Evolutionary conservation across 1,139 yeast species (phyloP).

Genomic region (Diutina scorzettiae): DNA sequence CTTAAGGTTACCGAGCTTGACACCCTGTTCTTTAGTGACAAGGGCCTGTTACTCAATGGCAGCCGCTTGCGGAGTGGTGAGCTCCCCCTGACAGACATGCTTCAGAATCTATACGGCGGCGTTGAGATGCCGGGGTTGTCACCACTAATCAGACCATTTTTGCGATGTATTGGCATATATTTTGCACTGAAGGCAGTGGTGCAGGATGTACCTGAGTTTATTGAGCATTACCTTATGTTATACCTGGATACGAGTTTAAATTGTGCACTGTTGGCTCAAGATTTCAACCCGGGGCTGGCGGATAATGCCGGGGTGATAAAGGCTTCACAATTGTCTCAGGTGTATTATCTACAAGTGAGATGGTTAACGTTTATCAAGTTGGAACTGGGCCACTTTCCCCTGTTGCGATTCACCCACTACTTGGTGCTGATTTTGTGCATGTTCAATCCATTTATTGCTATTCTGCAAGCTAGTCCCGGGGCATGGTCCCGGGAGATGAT

Average conservation of each 20-base stretch:
- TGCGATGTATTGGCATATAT: constrained; percentile 16
- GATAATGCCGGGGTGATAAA: constrained; percentile 9
- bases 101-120: constrained; percentile 9
- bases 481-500: constrained; percentile 10
- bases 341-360: constrained; percentile 14
- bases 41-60: constrained; percentile 21
- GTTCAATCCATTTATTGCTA: constrained; percentile 17
- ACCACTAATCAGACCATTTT: neutral
- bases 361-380: constrained; percentile 23
- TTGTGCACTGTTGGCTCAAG: constrained; percentile 7
- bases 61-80: constrained; percentile 17
- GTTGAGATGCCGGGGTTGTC: neutral
- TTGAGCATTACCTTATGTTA: constrained; percentile 14
- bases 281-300: constrained; percentile 8
- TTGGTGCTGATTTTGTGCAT: constrained; percentile 16
- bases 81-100: constrained; percentile 15
- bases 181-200: constrained; percentile 14
- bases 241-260: constrained; percentile 14
- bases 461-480: constrained; percentile 9
- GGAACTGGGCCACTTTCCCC: constrained; percentile 23
- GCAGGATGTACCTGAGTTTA: constrained; percentile 12
- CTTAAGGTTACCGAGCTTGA: constrained; percentile 20
- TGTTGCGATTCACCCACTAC: constrained; percentile 20
- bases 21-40: constrained; percentile 20
- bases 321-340: constrained; percentile 7